Conservation (phyloP, 805 yeast species). For the Zygoascus ofunaensis region DNA sequence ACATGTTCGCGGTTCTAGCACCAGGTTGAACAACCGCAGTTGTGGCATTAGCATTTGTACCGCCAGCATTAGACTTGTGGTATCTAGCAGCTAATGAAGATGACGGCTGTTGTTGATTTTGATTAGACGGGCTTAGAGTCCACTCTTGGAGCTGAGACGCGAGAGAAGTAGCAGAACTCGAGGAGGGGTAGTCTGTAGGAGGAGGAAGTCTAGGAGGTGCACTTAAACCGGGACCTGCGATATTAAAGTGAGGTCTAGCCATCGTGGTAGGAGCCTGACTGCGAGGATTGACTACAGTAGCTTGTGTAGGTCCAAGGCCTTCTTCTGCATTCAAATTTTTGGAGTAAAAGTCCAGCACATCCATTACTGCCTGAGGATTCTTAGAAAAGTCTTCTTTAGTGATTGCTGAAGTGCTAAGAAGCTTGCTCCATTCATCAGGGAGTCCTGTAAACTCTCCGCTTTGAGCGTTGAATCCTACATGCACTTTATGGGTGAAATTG, state of each 20-base stretch:
- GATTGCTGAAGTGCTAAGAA: conserved; percentile 78
- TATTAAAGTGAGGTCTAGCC: background rate
- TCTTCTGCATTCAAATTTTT: conserved; percentile 11
- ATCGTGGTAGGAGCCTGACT: conserved; percentile 9
- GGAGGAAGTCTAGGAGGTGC: background rate
- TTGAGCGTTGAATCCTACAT: conserved; percentile 79
- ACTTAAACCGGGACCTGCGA: background rate
- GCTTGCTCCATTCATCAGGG: conserved; percentile 86
- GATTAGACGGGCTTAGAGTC: conserved; percentile 17
- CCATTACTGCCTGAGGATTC: conserved; percentile 91
- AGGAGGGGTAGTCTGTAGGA: background rate
- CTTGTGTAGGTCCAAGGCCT: conserved; percentile 8
- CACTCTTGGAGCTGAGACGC: conserved; percentile 14
- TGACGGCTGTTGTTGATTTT: background rate
- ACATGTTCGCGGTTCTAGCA: conserved; percentile 15
- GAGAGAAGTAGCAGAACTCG: background rate
- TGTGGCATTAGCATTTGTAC: too few species aligned
- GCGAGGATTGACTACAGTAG: background rate
- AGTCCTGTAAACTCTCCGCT: conserved; percentile 86
- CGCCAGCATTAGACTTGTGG: background rate
- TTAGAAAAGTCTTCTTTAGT: conserved; percentile 80
- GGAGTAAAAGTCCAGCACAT: conserved; percentile 71
- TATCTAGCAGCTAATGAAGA: background rate
- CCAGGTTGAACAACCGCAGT: conserved; percentile 3
- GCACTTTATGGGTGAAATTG: conserved; percentile 90